Percentiles rank a stretch among this genome's conserved stretches.
Evolutionary conservation across 169 alveolate genomes (phyloP).

Genomic region (Plasmodium chabaudi): DNA sequence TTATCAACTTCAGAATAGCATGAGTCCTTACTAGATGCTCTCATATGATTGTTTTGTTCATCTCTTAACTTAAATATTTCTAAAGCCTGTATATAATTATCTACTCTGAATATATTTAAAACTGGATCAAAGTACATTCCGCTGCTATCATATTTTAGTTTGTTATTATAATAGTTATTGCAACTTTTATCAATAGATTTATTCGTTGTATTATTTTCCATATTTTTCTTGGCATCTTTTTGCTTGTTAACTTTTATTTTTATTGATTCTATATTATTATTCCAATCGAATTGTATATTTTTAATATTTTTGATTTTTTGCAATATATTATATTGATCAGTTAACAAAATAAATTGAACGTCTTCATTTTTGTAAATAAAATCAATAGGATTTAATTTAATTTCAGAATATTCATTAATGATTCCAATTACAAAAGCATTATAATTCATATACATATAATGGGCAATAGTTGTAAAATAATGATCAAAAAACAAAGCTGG

Average conservation of each 20-base stretch:
- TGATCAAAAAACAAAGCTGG: conserved; percentile 35
- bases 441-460: conserved; percentile 68
- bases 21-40: no score
- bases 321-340: conserved; percentile 45
- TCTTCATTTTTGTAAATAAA: conserved; percentile 21
- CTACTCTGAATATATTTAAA: conserved; percentile 59
- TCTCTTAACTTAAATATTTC: conserved; percentile 26
- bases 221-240: not conserved
- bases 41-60: not conserved
- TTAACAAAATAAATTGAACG: conserved; percentile 32
- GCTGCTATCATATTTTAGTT: not conserved
- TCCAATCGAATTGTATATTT: conserved; percentile 57
- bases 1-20: no score
- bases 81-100: conserved; percentile 55
- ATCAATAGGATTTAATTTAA: conserved; percentile 60
- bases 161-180: not conserved
- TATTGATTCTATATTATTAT: conserved; percentile 20
- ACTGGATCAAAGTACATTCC: conserved; percentile 54
- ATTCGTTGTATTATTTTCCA: not conserved
- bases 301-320: conserved; percentile 23
- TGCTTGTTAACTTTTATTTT: conserved; percentile 12
- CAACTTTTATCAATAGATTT: not conserved
- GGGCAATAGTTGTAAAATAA: conserved; percentile 66
- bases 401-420: conserved; percentile 38
- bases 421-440: conserved; percentile 70